Conservation (phyloP, 2,329 filamentous ascomycete species). For the Aspergillus sp. region DNA sequence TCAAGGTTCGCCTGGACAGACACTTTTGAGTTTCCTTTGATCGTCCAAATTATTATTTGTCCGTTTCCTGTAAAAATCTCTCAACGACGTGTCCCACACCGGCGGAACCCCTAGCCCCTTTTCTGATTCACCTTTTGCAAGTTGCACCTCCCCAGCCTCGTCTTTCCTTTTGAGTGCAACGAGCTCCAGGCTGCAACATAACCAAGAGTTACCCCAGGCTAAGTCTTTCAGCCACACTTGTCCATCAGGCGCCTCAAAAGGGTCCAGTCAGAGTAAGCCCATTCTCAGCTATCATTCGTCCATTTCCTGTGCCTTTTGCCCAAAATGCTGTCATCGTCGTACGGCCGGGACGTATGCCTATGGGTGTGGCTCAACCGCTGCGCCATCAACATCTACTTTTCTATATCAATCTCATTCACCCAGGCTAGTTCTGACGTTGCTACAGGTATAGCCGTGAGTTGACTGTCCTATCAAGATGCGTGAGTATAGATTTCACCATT, state of each 20-base stretch:
- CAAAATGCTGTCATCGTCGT: background rate
- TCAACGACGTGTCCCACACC: background rate
- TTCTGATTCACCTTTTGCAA: background rate
- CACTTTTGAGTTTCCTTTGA: background rate
- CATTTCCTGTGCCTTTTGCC: background rate
- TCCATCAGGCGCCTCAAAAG: background rate
- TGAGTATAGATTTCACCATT: background rate
- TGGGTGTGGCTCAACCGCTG: background rate
- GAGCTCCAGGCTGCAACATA: constrained; percentile 10
- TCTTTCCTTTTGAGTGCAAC: background rate
- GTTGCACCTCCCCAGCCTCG: constrained; percentile 7
- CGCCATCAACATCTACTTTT: background rate
- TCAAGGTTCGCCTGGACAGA: background rate
- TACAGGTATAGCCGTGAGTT: background rate
- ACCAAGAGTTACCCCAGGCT: background rate
- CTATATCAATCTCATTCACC: background rate
- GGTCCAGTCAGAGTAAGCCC: constrained; percentile 1
- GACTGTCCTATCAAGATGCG: background rate
- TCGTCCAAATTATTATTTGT: background rate
- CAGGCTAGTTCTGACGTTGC: background rate
- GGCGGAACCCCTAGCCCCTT: background rate
- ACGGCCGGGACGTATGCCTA: background rate
- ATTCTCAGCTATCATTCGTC: background rate
- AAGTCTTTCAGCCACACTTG: constrained; percentile 6
- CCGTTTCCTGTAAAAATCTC: background rate